Evolutionary conservation across 2,329 filamentous ascomycete genomes (phyloP), one percentile per base, ranked within the genome.

Genomic region (Tolypocladium ovalisporum): DNA sequence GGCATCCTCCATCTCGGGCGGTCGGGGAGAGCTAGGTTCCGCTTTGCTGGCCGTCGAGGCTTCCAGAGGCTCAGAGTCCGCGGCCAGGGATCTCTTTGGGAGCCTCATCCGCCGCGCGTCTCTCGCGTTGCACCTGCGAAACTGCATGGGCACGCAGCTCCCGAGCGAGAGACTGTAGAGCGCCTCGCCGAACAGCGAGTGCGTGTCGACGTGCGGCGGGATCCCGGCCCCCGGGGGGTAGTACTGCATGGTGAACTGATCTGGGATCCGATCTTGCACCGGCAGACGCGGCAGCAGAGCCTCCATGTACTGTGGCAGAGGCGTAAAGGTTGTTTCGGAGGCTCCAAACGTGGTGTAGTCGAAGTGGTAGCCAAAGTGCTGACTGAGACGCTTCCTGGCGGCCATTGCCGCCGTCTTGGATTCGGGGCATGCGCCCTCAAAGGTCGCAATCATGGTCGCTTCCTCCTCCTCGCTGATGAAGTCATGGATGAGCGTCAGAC

Each of bases 161-260:
- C 55, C 55, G 22, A 58, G 27, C 17, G 57, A 58, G 3, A 58
- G 55, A n/a, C 42, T 51, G 24, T 58, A 58, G 15, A 58, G 49
- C 29, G 54, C 40, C 55, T 58, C 52, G 57, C 52, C 57, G 34
- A 44, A 58, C 12, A 56, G 24, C 17, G 39, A 53, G 66, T 84
- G 82, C 3, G 81, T 82, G 67, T 85, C 82, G 56, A 81, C 81
- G 62, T 85, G 82, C 0, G 82, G 82, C 12, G 82, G 82, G 62
- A 85, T 85, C 1, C 82, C 82, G 0, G 77, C 72, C 7, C 82
- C 82, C 0, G 81, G 81, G 0, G 82, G 78, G 63, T 85, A 85
- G 64, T 83, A 77, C 67, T 84, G 81, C 19, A 83, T 69, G 61
- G 80, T 84, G 61, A 84, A 80, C 64, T 84, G 82, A 55, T 83